These are phyloP conservation scores for Pulveroboletus sp. DNA, from an alignment of 768 basidiomycete species.

Conservation along the genomic window DNA sequence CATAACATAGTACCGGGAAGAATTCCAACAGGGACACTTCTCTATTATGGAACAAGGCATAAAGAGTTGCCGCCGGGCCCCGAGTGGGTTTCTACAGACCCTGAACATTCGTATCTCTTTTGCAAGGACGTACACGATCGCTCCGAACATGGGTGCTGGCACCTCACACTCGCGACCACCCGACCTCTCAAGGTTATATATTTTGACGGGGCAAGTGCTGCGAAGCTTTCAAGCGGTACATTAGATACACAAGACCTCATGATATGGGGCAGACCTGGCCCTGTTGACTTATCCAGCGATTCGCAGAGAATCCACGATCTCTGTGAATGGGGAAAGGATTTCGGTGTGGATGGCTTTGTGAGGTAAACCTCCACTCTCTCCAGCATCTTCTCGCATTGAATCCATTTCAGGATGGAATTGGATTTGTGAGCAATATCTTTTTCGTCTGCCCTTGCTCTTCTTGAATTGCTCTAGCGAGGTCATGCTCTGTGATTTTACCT, in stretches of 20 bases:
- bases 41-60: conserved; percentile 30
- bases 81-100: conserved; percentile 33
- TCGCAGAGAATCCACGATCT: conserved; percentile 33
- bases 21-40: conserved; percentile 33
- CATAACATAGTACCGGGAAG: conserved; percentile 29
- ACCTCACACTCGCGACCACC: conserved; percentile 15
- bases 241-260: conserved; percentile 48
- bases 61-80: conserved; percentile 25
- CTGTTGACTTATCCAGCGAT: conserved; percentile 25
- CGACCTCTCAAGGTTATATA: conserved; percentile 42
- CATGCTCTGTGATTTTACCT: background rate
- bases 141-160: conserved; percentile 11
- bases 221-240: conserved; percentile 39
- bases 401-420: conserved; percentile 24
- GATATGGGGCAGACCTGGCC: conserved; percentile 33
- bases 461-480: conserved; percentile 24
- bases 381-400: background rate
- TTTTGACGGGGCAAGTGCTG: conserved; percentile 49
- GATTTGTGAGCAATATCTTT: conserved; percentile 24
- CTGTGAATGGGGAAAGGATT: conserved; percentile 41
- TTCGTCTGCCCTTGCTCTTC: background rate
- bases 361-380: conserved; percentile 24
- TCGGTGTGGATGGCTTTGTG: conserved; percentile 43
- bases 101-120: conserved; percentile 37
- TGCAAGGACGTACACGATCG: conserved; percentile 16